Base-by-base conservation (phyloP, 2,329 filamentous ascomycete species). In the Elsinoe fawcettii region DNA sequence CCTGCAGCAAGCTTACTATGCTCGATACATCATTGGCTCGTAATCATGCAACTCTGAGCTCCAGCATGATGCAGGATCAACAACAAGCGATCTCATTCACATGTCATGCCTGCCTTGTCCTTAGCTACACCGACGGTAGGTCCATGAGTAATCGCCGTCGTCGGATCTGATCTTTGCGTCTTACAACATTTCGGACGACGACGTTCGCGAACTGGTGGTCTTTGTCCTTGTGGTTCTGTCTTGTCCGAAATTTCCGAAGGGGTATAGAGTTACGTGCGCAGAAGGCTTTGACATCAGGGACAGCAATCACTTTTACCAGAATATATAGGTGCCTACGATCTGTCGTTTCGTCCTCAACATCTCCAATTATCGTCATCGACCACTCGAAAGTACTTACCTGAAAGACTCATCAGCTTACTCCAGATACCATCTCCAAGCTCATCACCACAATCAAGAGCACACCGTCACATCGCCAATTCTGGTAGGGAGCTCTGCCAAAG, bases 201-300 rank as follows among this genome's bases (percentile, higher is more conserved):
- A 12, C 34, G 3, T 37, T 37, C 34, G 34, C 14, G 23, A 49
- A 49, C n/a, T 34, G 44, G n/a, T 49, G 23, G 27, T 51, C 46
- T 20, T 51, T 32, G 27, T 16, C 27, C 16, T 51, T 9, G 16
- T 34, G 6, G 41, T 51, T n/a, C 16, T 30, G 16, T 22, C 11
- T 11, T 37, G 32, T 53, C 49, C 49, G 49, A 53, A 39, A 53
- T 53, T 37, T 53, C 49, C 49, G 49, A 36, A 4, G 9, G 22
- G 41, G 49, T 39, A 53, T 53, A 53, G 49, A 53, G 49, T 53
- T 53, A 53, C 49, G 49, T 53, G 16, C 49, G 49, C 30, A 53
- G 49, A 36, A 39, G 49, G 16, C 9, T 18, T 53, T 53, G 49
- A 53, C 14, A 8, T n/a, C 32, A 20, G 14, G 14, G 27, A 16